phyloP scores from a whole-genome alignment of 169 alveolate genomes.

The Plasmodium inui region DNA sequence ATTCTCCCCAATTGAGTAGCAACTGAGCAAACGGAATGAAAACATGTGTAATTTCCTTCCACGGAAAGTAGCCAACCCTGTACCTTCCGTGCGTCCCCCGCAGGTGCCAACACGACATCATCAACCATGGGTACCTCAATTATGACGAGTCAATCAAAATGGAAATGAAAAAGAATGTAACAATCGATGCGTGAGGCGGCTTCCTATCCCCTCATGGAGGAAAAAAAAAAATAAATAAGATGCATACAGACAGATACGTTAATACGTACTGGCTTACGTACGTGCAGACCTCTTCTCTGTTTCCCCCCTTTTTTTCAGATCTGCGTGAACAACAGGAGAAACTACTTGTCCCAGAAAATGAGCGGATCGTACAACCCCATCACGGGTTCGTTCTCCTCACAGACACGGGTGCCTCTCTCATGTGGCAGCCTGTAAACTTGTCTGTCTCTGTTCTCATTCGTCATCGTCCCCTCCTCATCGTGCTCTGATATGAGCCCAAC shows the following conservation, averaged over 20 bases:
- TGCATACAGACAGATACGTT: neutral
- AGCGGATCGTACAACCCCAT: conserved; percentile 64
- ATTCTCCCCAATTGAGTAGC: neutral
- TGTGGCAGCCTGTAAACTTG: neutral
- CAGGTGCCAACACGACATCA: conserved; percentile 69
- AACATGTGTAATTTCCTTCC: neutral
- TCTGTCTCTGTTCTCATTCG: neutral
- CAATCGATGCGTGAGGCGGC: neutral
- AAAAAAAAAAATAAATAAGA: neutral
- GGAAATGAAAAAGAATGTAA: conserved; percentile 60
- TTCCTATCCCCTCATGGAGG: neutral
- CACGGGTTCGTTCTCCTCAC: conserved; percentile 25
- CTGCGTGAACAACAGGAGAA: conserved; percentile 16
- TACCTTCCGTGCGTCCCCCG: neutral
- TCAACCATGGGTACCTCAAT: conserved; percentile 29
- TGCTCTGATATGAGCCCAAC: neutral
- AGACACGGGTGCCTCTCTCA: neutral
- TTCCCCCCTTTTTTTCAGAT: neutral
- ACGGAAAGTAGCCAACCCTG: neutral
- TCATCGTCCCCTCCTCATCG: neutral
- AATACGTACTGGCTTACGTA: no score
- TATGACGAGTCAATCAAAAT: conserved; percentile 26
- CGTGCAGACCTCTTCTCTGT: neutral
- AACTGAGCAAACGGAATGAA: neutral
- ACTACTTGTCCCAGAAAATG: conserved; percentile 28